phyloP scores from a whole-genome alignment of 1,284 basidiomycete genomes.

The Cutaneotrichosporon cutaneum region DNA sequence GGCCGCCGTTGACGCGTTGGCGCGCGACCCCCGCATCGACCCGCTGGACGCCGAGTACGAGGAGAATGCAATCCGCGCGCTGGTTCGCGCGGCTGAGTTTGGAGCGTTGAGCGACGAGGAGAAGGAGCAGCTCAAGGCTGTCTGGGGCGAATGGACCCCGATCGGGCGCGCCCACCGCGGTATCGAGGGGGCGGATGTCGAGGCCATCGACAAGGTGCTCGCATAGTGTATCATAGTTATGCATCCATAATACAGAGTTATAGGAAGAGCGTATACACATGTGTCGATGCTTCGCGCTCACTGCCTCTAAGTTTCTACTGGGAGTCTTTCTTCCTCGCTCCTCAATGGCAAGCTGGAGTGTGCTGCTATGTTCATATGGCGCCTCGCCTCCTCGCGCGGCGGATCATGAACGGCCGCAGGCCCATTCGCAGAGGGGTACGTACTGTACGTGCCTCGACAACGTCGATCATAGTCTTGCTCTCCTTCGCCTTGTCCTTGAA shows the following conservation, averaged over 20 bases:
- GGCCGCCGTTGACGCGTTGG: constrained; percentile 40
- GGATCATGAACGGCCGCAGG: too few relatives aligned
- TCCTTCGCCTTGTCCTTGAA: neutral
- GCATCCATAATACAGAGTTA: neutral
- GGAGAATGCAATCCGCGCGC: constrained; percentile 70
- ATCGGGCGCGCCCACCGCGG: constrained; percentile 38
- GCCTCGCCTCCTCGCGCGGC: too few relatives aligned
- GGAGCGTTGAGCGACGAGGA: constrained; percentile 44
- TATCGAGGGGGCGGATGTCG: constrained; percentile 37
- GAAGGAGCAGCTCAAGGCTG: constrained; percentile 35
- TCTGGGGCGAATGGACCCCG: constrained; percentile 42
- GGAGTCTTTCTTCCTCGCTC: neutral
- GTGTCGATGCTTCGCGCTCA: neutral
- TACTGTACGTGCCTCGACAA: neutral
- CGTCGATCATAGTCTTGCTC: neutral
- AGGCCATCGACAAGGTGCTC: constrained; percentile 6
- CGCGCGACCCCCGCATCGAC: constrained; percentile 68
- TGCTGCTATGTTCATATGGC: too few relatives aligned
- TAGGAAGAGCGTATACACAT: neutral
- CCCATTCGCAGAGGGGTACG: too few relatives aligned
- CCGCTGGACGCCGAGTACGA: constrained; percentile 70
- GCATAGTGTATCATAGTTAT: constrained; percentile 1
- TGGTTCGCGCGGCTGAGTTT: constrained; percentile 49
- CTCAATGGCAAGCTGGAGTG: too few relatives aligned
- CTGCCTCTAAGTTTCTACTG: neutral